Percentiles rank a stretch among this genome's conserved stretches.
Conservation (phyloP, 164 flowering plant genomes). For the Tinospora cordifolia region DNA sequence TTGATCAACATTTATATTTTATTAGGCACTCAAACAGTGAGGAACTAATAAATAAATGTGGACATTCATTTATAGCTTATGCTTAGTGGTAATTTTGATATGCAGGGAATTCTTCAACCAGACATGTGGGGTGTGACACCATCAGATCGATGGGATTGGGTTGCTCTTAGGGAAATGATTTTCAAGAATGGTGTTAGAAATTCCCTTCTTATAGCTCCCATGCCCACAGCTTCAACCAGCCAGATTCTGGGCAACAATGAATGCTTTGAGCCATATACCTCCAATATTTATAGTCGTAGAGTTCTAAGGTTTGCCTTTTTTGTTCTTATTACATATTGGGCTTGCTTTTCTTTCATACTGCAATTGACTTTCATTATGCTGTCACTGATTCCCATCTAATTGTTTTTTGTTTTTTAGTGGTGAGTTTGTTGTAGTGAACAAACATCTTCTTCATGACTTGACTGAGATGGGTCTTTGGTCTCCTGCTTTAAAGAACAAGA, state of each 20-base stretch:
- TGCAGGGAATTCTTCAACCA: conserved; percentile 84
- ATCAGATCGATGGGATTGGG: conserved; percentile 86
- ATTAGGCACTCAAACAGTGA: neutral
- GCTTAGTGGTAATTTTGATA: conserved; percentile 12
- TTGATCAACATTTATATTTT: neutral
- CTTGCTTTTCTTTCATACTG: neutral
- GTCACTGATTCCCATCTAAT: conserved; percentile 5
- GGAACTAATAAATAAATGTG: neutral
- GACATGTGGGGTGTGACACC: conserved; percentile 92
- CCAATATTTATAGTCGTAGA: conserved; percentile 89
- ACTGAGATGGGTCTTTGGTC: conserved; percentile 99
- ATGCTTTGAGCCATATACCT: conserved; percentile 97
- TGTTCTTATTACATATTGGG: too few relatives aligned
- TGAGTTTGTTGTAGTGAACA: conserved; percentile 96
- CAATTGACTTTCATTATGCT: neutral
- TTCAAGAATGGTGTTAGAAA: conserved; percentile 71
- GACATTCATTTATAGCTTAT: neutral
- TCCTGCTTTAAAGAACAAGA: conserved; percentile 71
- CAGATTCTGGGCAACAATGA: conserved; percentile 98
- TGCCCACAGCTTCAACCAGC: conserved; percentile 99
- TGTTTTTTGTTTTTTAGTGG: conserved; percentile 46
- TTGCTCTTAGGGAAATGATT: conserved; percentile 53
- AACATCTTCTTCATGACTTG: conserved; percentile 92
- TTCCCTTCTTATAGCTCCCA: conserved; percentile 90
- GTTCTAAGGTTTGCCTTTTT: conserved; percentile 59